These are phyloP conservation scores for Kwoniella bestiolae DNA, from an alignment of 768 basidiomycete genomes.

Conservation along the genomic window DNA sequence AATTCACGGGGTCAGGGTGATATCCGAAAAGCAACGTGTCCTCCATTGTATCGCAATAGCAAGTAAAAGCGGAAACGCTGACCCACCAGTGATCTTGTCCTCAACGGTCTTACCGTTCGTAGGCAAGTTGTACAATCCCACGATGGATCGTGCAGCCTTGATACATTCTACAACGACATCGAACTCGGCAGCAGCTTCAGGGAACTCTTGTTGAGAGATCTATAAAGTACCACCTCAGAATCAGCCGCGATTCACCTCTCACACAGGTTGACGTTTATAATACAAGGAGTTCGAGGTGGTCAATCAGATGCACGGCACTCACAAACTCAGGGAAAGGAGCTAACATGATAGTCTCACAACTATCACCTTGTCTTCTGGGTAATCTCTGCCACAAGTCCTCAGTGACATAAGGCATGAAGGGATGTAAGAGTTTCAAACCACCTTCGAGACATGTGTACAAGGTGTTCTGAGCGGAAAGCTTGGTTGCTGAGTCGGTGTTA, in stretches of 20 bases:
- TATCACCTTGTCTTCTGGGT: slow-evolving; percentile 79
- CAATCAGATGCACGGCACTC: too few species aligned
- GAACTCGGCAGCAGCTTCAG: slow-evolving; percentile 79
- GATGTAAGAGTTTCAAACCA: slow-evolving; percentile 87
- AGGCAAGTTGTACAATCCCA: slow-evolving; percentile 83
- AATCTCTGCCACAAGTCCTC: slow-evolving; percentile 98
- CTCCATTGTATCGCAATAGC: too few species aligned
- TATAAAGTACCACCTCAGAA: neutral
- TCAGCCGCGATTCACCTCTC: neutral
- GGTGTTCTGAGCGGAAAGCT: slow-evolving; percentile 89
- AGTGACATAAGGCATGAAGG: slow-evolving; percentile 99
- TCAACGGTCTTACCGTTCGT: slow-evolving; percentile 57
- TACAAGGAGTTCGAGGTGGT: too few species aligned
- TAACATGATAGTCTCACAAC: slow-evolving; percentile 86
- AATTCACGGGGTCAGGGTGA: too few species aligned
- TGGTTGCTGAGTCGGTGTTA: slow-evolving; percentile 64
- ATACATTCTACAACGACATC: slow-evolving; percentile 80
- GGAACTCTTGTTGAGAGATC: slow-evolving; percentile 60
- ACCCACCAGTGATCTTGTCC: slow-evolving; percentile 53
- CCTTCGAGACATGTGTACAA: slow-evolving; percentile 91
- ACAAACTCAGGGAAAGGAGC: slow-evolving; percentile 80
- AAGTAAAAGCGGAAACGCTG: too few species aligned
- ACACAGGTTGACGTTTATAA: neutral
- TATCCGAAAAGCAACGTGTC: too few species aligned
- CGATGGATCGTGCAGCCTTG: slow-evolving; percentile 78